Percentiles rank a stretch among this genome's conserved stretches.
Evolutionary conservation across 2,329 filamentous ascomycete species (phyloP).

Genomic region (Cladophialophora exuberans): DNA sequence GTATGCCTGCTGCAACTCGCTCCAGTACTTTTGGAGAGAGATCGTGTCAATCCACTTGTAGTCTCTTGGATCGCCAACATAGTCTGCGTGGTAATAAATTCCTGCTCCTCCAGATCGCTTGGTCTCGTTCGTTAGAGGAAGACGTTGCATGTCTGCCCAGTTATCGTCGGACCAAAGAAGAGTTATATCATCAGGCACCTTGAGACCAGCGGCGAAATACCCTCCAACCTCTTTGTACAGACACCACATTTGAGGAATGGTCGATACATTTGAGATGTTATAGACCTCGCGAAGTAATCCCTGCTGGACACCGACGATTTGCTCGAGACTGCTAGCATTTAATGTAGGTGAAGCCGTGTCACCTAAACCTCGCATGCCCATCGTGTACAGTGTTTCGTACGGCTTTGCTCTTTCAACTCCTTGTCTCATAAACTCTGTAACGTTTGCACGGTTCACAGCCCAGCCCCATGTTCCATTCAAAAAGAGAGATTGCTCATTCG

Average conservation of each 20-base stretch:
- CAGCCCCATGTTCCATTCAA: conserved; percentile 68
- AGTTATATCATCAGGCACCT: conserved; percentile 67
- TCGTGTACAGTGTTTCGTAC: conserved; percentile 68
- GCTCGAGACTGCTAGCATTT: conserved; percentile 62
- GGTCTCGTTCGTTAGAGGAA: conserved; percentile 64
- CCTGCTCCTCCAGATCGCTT: conserved; percentile 65
- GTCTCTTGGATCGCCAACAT: conserved; percentile 63
- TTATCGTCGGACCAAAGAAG: conserved; percentile 73
- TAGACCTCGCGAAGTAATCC: conserved; percentile 62
- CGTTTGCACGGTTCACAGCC: conserved; percentile 68
- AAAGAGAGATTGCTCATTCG: conserved; percentile 42
- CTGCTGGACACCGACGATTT: conserved; percentile 64
- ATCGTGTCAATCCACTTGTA: conserved; percentile 70
- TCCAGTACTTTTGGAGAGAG: conserved; percentile 66
- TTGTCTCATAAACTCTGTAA: conserved; percentile 69
- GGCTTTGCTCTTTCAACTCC: conserved; percentile 67
- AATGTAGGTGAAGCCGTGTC: conserved; percentile 56
- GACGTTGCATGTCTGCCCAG: conserved; percentile 66
- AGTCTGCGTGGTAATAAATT: conserved; percentile 64
- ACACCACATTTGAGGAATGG: conserved; percentile 71
- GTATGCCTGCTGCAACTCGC: conserved; percentile 67
- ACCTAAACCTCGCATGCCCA: conserved; percentile 70
- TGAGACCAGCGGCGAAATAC: conserved; percentile 67
- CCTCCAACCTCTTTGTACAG: conserved; percentile 75
- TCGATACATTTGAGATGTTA: conserved; percentile 51